phyloP scores from a whole-genome alignment of 495 filamentous ascomycete species.

The Penicillium longicatenatum region DNA sequence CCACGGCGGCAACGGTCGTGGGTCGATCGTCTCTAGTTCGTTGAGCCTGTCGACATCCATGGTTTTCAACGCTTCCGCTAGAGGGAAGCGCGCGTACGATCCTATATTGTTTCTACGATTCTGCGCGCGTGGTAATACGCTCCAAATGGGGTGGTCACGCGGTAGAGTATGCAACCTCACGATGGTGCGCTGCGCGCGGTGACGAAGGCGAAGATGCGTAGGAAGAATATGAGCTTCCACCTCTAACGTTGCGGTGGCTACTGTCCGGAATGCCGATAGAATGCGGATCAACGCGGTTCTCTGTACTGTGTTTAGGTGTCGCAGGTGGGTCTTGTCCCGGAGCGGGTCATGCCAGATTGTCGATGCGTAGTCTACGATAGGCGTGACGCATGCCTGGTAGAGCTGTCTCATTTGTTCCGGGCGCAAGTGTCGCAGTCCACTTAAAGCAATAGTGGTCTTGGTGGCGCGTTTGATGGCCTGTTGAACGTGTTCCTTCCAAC shows the following conservation, averaged over 20 bases:
- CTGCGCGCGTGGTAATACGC: slow-evolving; percentile 12
- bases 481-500: slow-evolving; percentile 28
- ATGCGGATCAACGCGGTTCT: slow-evolving; percentile 5
- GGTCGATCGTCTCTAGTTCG: slow-evolving; percentile 26
- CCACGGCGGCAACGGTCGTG: slow-evolving; percentile 23
- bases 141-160: slow-evolving; percentile 13
- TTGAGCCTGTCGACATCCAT: slow-evolving; percentile 13
- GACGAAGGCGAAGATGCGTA: slow-evolving; percentile 12
- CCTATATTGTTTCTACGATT: slow-evolving; percentile 14
- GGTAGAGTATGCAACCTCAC: slow-evolving; percentile 15
- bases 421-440: slow-evolving; percentile 21
- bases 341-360: slow-evolving; percentile 14
- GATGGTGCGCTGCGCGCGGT: slow-evolving; percentile 12
- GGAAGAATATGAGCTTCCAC: slow-evolving; percentile 11
- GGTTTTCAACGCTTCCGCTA: slow-evolving; percentile 18
- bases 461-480: slow-evolving; percentile 25
- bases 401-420: slow-evolving; percentile 28
- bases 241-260: slow-evolving; percentile 6
- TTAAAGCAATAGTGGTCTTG: slow-evolving; percentile 19
- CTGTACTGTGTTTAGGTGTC: slow-evolving; percentile 10
- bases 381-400: slow-evolving; percentile 27
- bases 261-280: slow-evolving; percentile 7
- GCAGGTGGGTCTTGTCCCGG: slow-evolving; percentile 9
- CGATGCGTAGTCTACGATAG: slow-evolving; percentile 7
- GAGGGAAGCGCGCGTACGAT: slow-evolving; percentile 13